Evolutionary conservation across 169 alveolate species (phyloP), one percentile per base, ranked within the genome.

Genomic region (Cryptosporidium canis): DNA sequence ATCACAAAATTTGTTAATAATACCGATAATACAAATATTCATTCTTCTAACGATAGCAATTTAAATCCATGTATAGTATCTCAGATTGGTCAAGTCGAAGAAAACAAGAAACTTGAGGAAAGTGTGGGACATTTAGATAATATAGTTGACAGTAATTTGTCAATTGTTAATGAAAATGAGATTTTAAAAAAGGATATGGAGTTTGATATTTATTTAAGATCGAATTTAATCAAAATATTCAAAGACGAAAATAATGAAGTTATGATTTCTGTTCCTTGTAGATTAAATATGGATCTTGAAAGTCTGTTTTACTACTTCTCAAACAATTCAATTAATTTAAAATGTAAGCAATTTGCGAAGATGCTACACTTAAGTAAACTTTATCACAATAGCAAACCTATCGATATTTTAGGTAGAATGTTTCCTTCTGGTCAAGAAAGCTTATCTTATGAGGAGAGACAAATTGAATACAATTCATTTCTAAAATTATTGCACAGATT

Each of bases 201-300:
- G 53, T 29, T 21, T 51, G 66, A 55, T 9, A 12, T 70, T 29
- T 70, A 70, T 33, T 70, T 51, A 31, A 45, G 67, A 37, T 70
- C 87, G 27, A 63, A 77, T 77, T 41, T 77, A 41, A n/a, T 77
- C 12, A 77, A 77, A 41, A 43, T 77, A 24, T 14, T n/a, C n/a
- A 77, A 63, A 61, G 72, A 77, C n/a, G 70, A 55, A 24, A 77
- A 77, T 58, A 77, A 77, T 77, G 87, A 77, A 58, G 72, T 61
- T 29, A 48, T 77, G 21, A 77, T 77, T 27, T 56, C 44, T 61
- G 87, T 77, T 18, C 87, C 87, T 39, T 77, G 87, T 61, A 77
- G 27, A 35, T 61, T 77, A 24, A 77, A 77, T 77, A 58, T 61
- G 72, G 87, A 77, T 77, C 48, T 77, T 8, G 87, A 77, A 58